Evolutionary conservation across 805 yeast species (phyloP), one percentile per base, ranked within the genome.

Genomic region (Suhomyces sp.): DNA sequence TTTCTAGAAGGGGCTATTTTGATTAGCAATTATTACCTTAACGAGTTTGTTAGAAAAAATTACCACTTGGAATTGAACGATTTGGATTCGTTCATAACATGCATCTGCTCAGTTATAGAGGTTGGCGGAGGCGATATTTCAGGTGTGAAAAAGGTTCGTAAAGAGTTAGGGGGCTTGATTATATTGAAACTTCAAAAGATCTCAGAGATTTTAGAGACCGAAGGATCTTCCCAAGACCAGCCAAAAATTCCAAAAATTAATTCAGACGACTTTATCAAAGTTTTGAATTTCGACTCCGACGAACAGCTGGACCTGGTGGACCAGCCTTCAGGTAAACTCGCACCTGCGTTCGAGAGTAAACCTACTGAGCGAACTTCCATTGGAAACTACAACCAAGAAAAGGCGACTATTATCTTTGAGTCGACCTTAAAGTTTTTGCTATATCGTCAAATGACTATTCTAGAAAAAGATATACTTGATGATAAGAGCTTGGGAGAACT

Each of bases 31-130:
- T 62, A 59, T 41, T 75, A 72, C 48, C 51, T 65, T 46, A 44
- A 53, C 2, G 73, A 70, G 19, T 72, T 69, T 48, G 39, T 73
- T 3, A 51, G 54, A 3, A 66, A 66, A 43, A 65, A 69, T 39
- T 73, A 63, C 53, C 54, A 40, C 22, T 57, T 73, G 2, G 45
- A 53, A 6, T 53, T 55, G 17, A 52, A 49, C 1, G 63, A 69
- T 44, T 55, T 72, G 43, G 63, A 61, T 13, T 52, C 29, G 3
- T 72, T 63, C 43, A 56, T 73, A 8, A 49, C 58, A 5, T 67
- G 78, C 47, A 53, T 66, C 6, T 57, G 71, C 9, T 59, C 67
- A 4, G 56, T 74, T 15, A 52, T 74, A 9, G 81, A 77, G 46
- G 58, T 52, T 31, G 48, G 56, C 7, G 44, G 46, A 2, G 44